Percentiles rank a stretch among this genome's conserved stretches.
Conservation (phyloP, 192 early-diverging fungal species). For the Gorgonomyces haynaldii region DNA sequence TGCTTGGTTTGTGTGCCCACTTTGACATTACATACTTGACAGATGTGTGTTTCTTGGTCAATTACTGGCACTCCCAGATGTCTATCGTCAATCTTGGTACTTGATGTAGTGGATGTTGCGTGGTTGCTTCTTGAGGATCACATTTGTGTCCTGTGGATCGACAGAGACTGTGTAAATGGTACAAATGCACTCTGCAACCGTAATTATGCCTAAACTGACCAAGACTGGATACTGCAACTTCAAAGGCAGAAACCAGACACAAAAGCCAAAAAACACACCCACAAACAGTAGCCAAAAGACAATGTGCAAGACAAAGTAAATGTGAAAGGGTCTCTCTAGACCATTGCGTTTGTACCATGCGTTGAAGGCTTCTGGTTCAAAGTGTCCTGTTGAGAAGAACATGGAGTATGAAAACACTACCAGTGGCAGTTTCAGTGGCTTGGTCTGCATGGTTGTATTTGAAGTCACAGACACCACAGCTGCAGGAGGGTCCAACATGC, state of each 20-base stretch:
- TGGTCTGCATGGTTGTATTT: no score
- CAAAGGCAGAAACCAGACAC: background rate
- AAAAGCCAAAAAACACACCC: conserved; percentile 10
- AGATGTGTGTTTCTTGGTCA: conserved; percentile 24
- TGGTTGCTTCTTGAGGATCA: conserved; percentile 11
- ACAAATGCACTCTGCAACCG: conserved; percentile 7
- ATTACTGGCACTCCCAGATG: conserved; percentile 32
- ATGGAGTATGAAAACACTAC: no score
- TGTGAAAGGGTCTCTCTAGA: conserved; percentile 25
- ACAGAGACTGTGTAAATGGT: conserved; percentile 25
- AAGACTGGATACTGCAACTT: background rate
- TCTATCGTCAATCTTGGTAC: no score
- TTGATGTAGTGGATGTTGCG: conserved; percentile 38
- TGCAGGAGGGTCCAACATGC: no score
- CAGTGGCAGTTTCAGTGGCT: no score
- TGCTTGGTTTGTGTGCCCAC: conserved; percentile 30
- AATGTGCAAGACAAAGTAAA: conserved; percentile 5
- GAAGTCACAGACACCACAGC: no score
- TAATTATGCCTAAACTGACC: conserved; percentile 6
- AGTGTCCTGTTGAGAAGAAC: conserved; percentile 14
- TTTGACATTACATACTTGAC: conserved; percentile 34
- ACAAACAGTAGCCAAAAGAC: conserved; percentile 8
- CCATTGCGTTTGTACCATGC: conserved; percentile 27
- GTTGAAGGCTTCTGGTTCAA: conserved; percentile 23
- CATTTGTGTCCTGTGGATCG: conserved; percentile 26